Evolutionary conservation across 2,329 filamentous ascomycete genomes (phyloP).

Genomic region (Arthrobotrys pseudoclavata): DNA sequence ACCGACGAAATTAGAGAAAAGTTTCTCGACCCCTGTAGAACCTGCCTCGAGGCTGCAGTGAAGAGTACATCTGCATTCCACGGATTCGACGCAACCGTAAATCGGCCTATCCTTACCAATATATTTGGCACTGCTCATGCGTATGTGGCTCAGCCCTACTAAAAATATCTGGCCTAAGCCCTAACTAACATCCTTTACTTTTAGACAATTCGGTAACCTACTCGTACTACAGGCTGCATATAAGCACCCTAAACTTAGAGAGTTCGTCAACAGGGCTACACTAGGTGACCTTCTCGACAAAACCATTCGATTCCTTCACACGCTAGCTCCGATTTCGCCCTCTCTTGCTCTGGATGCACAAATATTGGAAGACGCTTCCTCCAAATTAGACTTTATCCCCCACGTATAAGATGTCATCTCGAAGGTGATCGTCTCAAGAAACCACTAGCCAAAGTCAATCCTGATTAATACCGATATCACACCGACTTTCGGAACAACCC

Average conservation of each 20-base stretch:
- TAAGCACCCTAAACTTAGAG: slow-evolving; percentile 74
- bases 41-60: slow-evolving; percentile 80
- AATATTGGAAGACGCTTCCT: slow-evolving; percentile 73
- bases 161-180: neutral
- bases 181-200: slow-evolving; percentile 63
- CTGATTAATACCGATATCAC: neutral
- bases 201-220: slow-evolving; percentile 95
- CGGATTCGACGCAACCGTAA: slow-evolving; percentile 73
- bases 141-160: slow-evolving; percentile 69
- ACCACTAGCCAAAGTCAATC: neutral
- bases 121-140: slow-evolving; percentile 95
- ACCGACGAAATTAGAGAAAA: slow-evolving; percentile 55
- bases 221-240: slow-evolving; percentile 88
- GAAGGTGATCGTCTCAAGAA: neutral
- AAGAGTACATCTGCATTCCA: slow-evolving; percentile 88
- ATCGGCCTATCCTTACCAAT: slow-evolving; percentile 89
- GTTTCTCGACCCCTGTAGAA: slow-evolving; percentile 62
- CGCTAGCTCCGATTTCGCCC: slow-evolving; percentile 79
- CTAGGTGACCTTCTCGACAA: slow-evolving; percentile 76
- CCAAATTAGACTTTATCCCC: slow-evolving; percentile 44
- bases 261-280: slow-evolving; percentile 72
- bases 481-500: slow-evolving; percentile 7
- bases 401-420: slow-evolving; percentile 12
- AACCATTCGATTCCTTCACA: slow-evolving; percentile 81
- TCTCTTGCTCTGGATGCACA: slow-evolving; percentile 80